Evolutionary conservation across 2,329 filamentous ascomycete species (phyloP).

Genomic region (Fusarium torulosum): DNA sequence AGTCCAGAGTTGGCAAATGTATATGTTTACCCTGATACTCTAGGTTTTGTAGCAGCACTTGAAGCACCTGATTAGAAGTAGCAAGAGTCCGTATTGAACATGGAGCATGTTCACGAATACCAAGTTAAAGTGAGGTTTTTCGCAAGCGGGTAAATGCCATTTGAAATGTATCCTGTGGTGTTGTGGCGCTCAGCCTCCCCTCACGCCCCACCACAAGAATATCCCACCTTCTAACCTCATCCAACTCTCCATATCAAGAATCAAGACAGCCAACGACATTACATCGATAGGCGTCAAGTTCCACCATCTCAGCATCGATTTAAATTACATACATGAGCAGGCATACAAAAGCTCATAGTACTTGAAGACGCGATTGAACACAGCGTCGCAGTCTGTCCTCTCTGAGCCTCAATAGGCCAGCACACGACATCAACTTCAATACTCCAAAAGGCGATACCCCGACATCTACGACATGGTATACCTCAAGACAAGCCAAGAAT

Average conservation of each 20-base stretch:
- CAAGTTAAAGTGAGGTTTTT: not conserved
- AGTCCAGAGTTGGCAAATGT: slow-evolving; percentile 28
- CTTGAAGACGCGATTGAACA: not conserved
- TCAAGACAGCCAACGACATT: slow-evolving; percentile 24
- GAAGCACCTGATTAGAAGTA: not conserved
- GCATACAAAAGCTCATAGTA: not conserved
- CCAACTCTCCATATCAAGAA: slow-evolving; percentile 31
- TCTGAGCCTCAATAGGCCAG: slow-evolving; percentile 5
- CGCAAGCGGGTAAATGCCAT: not conserved
- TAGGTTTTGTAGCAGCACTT: slow-evolving; percentile 10
- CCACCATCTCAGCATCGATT: not conserved
- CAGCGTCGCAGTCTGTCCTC: not conserved
- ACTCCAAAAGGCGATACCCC: not conserved
- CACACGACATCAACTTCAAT: slow-evolving; percentile 19
- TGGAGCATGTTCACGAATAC: not conserved
- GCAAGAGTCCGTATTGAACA: not conserved
- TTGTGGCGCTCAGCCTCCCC: slow-evolving; percentile 32
- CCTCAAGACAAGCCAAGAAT: slow-evolving; percentile 86
- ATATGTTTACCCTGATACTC: slow-evolving; percentile 16
- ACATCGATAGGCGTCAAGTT: not conserved
- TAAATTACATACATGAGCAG: not conserved
- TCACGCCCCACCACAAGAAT: slow-evolving; percentile 40
- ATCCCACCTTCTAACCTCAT: slow-evolving; percentile 38
- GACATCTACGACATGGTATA: slow-evolving; percentile 70
- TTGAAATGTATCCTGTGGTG: not conserved